These are phyloP conservation scores for Stagonosporopsis tanaceti DNA, from an alignment of 2,329 filamentous ascomycete genomes.

Conservation along the genomic window DNA sequence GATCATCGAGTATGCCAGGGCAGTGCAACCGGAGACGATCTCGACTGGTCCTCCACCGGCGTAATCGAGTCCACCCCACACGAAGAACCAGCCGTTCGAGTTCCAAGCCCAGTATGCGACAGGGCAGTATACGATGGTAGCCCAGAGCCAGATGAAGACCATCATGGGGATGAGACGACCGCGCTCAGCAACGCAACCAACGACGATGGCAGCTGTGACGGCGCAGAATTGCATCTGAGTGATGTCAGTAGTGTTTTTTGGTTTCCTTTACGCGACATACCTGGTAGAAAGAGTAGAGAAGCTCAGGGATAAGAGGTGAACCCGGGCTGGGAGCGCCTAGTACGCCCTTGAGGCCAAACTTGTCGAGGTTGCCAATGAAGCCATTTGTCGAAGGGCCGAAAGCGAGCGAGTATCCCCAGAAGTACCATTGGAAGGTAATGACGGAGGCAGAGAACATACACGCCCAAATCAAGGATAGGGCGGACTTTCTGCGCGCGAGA, in stretches of 20 bases:
- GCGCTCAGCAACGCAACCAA: conserved; percentile 92
- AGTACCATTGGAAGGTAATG: conserved; percentile 98
- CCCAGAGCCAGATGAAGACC: conserved; percentile 97
- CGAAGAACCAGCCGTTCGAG: conserved; percentile 88
- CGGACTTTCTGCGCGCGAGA: conserved; percentile 95
- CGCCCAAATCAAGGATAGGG: conserved; percentile 95
- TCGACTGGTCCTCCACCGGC: conserved; percentile 97
- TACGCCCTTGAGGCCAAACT: conserved; percentile 88
- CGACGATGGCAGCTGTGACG: conserved; percentile 88
- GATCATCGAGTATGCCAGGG: conserved; percentile 93
- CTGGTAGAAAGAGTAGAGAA: conserved; percentile 95
- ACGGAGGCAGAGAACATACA: conserved; percentile 93
- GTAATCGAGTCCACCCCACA: conserved; percentile 93
- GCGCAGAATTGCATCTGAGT: conserved; percentile 93
- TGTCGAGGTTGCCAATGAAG: conserved; percentile 88
- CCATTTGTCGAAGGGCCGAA: conserved; percentile 86
- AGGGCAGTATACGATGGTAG: conserved; percentile 96
- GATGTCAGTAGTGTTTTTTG: neutral
- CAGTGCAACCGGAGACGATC: conserved; percentile 91
- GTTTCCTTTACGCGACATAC: conserved; percentile 54
- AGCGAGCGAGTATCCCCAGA: conserved; percentile 97
- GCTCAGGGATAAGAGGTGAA: conserved; percentile 84
- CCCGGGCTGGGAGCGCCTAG: conserved; percentile 86
- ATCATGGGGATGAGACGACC: conserved; percentile 91
- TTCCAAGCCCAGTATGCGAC: conserved; percentile 98